These are phyloP conservation scores for Synchytrium microbalum DNA, from an alignment of 371 early-diverging fungal species.

Conservation along the genomic window DNA sequence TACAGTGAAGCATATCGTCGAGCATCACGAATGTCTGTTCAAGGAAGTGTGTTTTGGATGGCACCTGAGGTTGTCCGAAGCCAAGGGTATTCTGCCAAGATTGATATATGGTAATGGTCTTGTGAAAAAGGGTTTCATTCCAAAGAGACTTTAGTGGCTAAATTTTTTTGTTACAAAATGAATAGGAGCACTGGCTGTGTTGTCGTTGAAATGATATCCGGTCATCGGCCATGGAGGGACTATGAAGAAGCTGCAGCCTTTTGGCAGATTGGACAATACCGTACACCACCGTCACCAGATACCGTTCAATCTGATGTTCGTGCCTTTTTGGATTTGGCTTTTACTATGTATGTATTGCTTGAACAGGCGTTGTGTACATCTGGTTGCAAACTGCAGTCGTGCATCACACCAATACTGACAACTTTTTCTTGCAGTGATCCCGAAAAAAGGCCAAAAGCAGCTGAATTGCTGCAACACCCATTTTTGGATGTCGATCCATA, in stretches of 20 bases:
- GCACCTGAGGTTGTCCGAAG: slow-evolving; percentile 37
- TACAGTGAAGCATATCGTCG: background rate
- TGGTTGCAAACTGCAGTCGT: too few relatives aligned
- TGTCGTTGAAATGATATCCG: slow-evolving; percentile 6
- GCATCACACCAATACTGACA: background rate
- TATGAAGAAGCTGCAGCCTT: background rate
- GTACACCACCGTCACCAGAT: slow-evolving; percentile 26
- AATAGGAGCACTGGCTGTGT: background rate
- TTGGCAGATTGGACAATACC: slow-evolving; percentile 22
- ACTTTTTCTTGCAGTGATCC: slow-evolving; percentile 17
- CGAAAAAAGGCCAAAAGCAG: slow-evolving; percentile 34
- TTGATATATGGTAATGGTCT: slow-evolving; percentile 37
- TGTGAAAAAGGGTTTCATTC: background rate
- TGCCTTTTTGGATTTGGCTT: slow-evolving; percentile 19
- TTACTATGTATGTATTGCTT: slow-evolving; percentile 14
- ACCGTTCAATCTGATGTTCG: slow-evolving; percentile 10
- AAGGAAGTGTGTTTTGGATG: slow-evolving; percentile 39
- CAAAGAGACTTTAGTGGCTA: background rate
- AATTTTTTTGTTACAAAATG: background rate
- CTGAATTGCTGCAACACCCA: slow-evolving; percentile 23
- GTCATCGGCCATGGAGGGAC: slow-evolving; percentile 6
- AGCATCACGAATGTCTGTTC: slow-evolving; percentile 9
- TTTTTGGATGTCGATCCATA: slow-evolving; percentile 20
- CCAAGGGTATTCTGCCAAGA: slow-evolving; percentile 38
- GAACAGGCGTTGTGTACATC: background rate